Base-by-base conservation (phyloP, 495 filamentous ascomycete species). In the Penicillium paradoxum region DNA sequence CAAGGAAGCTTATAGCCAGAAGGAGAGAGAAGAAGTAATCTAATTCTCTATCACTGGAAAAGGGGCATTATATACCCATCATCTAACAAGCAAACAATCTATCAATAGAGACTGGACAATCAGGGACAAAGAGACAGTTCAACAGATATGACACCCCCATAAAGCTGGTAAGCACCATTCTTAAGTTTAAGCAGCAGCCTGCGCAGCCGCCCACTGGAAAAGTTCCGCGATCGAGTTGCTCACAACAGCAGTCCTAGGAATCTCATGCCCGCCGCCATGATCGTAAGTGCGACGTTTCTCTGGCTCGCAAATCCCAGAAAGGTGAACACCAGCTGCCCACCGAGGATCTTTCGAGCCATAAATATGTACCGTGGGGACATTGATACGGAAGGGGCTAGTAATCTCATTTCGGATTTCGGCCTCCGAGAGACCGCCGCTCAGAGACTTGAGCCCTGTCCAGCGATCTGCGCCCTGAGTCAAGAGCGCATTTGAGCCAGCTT, bases 341-440 rank as follows among this genome's bases (percentile, higher is more conserved):
- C 79, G 53, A 5, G 82, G 81, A 62, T 86, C 83, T 44, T 79
- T 80, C 3, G 53, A 62, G 0, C 83, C 83, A 53, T 80, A 83
- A 14, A 85, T 65, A 64, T 86, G 82, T 42, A 81, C 79, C 8
- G 84, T 85, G 0, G 83, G 84, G 17, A 87, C 77, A 15, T 60
- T 45, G 45, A 87, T 79, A 14, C 56, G 48, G 6, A 74, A 71
- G 3, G 78, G 68, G 8, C 65, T 46, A 0, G 47, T 51, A 27
- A 77, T 68, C 54, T 72, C 66, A 15, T 42, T 25, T 9, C 76
- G 74, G 38, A 81, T 62, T 43, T 85, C 76, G 5, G 82, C 65
- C 19, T 79, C 82, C 21, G 78, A 80, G 8, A 77, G 69, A 0
- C 54, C 59, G 15, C 76, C 69, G 27, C 27, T 58, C 25, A 51